A percentile compares a stretch with the other conserved stretches of the same genome.
Conservation (phyloP, 176 grass and related monocot species). For the Bonia amplexicaulis region DNA sequence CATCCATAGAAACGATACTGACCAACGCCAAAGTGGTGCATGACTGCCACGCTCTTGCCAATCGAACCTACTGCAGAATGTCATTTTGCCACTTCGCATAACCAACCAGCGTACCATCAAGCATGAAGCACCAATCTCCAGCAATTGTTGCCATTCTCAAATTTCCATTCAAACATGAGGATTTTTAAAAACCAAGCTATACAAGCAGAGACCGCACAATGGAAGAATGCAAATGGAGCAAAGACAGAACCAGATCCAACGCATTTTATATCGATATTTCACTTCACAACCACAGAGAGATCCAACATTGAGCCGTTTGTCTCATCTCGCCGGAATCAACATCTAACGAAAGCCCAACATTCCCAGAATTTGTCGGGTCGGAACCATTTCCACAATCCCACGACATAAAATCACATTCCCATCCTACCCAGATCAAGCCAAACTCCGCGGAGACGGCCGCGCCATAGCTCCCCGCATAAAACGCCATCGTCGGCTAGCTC, state of each 20-base stretch:
- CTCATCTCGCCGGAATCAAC: not conserved
- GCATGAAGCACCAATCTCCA: not conserved
- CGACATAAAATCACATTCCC: not conserved
- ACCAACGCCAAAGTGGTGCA: not conserved
- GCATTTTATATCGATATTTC: not conserved
- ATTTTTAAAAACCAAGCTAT: not conserved
- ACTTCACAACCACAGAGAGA: not conserved
- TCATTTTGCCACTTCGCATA: not conserved
- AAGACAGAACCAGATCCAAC: conserved; percentile 11
- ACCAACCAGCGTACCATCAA: not conserved
- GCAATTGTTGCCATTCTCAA: not conserved
- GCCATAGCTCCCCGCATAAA: not conserved
- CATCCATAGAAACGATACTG: not conserved
- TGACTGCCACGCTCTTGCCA: not conserved
- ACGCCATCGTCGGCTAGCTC: not conserved
- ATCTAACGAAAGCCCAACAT: not conserved
- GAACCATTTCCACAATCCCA: not conserved
- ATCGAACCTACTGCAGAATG: not conserved
- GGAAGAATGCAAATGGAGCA: not conserved
- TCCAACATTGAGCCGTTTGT: not conserved
- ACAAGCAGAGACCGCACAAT: not conserved
- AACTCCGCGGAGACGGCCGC: not conserved
- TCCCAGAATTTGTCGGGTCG: not conserved
- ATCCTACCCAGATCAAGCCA: not conserved
- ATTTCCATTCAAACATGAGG: not conserved